A percentile compares a stretch with the other conserved stretches of the same genome.
Evolutionary conservation across 108 stramenopile species (phyloP).

Genomic region (Craspedostauros australis): DNA sequence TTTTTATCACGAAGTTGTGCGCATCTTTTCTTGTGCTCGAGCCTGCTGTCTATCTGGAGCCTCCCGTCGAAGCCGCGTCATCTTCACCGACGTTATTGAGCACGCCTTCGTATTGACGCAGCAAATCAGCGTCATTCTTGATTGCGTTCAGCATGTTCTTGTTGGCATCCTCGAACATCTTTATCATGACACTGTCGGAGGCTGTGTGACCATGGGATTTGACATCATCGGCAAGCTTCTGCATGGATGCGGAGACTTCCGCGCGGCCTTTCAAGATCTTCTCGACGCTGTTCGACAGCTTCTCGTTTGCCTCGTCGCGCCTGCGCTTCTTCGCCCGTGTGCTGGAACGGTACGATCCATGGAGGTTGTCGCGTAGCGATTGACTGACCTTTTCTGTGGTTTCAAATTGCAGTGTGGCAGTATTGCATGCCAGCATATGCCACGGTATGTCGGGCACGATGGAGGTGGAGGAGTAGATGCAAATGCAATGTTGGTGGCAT

Average conservation of each 20-base stretch:
- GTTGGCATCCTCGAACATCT: slow-evolving; percentile 15
- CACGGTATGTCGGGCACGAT: too few relatives aligned
- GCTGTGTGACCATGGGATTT: too few relatives aligned
- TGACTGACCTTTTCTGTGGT: slow-evolving; percentile 43
- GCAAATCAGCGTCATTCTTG: slow-evolving; percentile 22
- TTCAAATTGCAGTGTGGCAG: too few relatives aligned
- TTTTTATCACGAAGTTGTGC: too few relatives aligned
- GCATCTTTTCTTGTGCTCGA: too few relatives aligned
- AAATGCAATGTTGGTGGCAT: too few relatives aligned
- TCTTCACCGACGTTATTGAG: too few relatives aligned
- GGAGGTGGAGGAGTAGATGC: too few relatives aligned
- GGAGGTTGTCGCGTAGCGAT: slow-evolving; percentile 35
- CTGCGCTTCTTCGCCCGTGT: slow-evolving; percentile 32
- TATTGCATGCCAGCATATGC: too few relatives aligned
- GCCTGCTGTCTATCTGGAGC: too few relatives aligned
- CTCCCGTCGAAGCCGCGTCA: too few relatives aligned
- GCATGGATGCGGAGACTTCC: slow-evolving; percentile 8
- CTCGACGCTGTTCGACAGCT: slow-evolving; percentile 17
- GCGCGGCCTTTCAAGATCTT: slow-evolving; percentile 8
- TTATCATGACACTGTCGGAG: slow-evolving; percentile 14
- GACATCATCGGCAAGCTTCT: slow-evolving; percentile 11
- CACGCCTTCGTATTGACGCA: slow-evolving; percentile 10
- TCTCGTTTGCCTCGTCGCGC: slow-evolving; percentile 11
- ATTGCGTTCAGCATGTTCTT: slow-evolving; percentile 20
- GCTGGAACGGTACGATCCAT: slow-evolving; percentile 26